Percentiles rank a stretch among this genome's conserved stretches.
These are phyloP conservation scores for Lenzites betulinus DNA, from an alignment of 768 basidiomycete genomes.

Conservation along the genomic window DNA sequence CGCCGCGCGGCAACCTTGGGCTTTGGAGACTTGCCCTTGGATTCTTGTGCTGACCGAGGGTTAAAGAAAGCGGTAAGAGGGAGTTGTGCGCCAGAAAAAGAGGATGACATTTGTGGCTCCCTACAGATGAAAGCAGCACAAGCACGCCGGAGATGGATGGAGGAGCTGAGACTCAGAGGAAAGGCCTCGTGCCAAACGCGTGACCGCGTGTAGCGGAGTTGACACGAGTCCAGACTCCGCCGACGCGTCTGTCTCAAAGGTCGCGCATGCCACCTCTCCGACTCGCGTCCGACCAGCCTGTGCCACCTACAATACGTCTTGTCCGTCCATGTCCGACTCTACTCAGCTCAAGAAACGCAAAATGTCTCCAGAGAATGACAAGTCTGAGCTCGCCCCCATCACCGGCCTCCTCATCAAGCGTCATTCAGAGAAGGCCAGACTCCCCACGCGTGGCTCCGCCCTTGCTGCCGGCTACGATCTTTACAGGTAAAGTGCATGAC, in stretches of 20 bases:
- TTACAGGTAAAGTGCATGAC: slow-evolving; percentile 63
- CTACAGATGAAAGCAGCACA: neutral
- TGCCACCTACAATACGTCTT: neutral
- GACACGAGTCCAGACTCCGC: slow-evolving; percentile 41
- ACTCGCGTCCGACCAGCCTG: no score
- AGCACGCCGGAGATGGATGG: neutral
- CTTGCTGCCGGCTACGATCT: slow-evolving; percentile 95
- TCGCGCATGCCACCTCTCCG: neutral
- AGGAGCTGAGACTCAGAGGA: neutral
- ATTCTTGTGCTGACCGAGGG: neutral
- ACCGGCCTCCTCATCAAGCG: slow-evolving; percentile 78
- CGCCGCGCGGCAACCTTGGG: neutral
- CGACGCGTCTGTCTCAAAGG: slow-evolving; percentile 22
- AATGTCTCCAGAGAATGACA: slow-evolving; percentile 44
- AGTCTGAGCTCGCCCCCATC: slow-evolving; percentile 38
- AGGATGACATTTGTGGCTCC: neutral
- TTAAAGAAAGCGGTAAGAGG: slow-evolving; percentile 9
- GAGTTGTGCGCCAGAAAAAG: neutral
- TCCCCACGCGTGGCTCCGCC: slow-evolving; percentile 85
- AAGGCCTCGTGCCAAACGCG: slow-evolving; percentile 2
- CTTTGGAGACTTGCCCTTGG: neutral
- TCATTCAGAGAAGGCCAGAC: slow-evolving; percentile 75
- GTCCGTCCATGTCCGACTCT: slow-evolving; percentile 19
- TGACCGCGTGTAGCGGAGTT: slow-evolving; percentile 37
- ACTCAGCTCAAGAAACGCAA: slow-evolving; percentile 57